Evolutionary conservation across 352 stramenopile genomes (phyloP).

Genomic region (Lagenidium sp.): DNA sequence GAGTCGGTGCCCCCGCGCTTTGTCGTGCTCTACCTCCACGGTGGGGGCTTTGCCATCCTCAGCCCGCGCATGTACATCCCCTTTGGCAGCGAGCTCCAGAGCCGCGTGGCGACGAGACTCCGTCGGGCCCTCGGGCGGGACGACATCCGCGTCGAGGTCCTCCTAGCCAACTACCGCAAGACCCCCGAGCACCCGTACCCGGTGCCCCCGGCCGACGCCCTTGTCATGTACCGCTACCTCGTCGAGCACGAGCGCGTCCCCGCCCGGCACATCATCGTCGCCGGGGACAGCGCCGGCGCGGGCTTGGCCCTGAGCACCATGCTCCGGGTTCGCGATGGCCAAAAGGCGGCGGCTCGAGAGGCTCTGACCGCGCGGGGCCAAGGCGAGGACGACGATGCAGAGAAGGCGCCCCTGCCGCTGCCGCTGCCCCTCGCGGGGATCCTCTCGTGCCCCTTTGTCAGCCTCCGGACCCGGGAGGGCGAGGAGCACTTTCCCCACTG

Average conservation of each 20-base stretch:
- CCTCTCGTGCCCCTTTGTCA: slow-evolving; percentile 5
- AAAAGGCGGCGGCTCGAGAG: too few species aligned
- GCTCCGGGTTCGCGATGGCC: slow-evolving; percentile 9
- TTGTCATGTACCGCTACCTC: slow-evolving; percentile 10
- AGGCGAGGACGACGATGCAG: too few species aligned
- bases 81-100: slow-evolving; percentile 22
- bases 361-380: too few species aligned
- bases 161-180: slow-evolving; percentile 21
- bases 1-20: neutral
- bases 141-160: slow-evolving; percentile 1
- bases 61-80: slow-evolving; percentile 16
- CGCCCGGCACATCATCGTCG: slow-evolving; percentile 6
- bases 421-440: neutral
- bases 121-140: neutral
- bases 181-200: slow-evolving; percentile 10
- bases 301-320: slow-evolving; percentile 7
- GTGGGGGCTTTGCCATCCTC: slow-evolving; percentile 8
- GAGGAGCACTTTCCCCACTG: neutral
- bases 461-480: neutral
- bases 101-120: neutral
- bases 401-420: too few species aligned
- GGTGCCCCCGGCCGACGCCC: slow-evolving; percentile 4
- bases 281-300: slow-evolving; percentile 12
- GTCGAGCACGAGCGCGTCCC: neutral
- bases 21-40: slow-evolving; percentile 14